These are phyloP conservation scores for Wickerhamiella qilinensis DNA, from an alignment of 805 yeast species.

Conservation along the genomic window DNA sequence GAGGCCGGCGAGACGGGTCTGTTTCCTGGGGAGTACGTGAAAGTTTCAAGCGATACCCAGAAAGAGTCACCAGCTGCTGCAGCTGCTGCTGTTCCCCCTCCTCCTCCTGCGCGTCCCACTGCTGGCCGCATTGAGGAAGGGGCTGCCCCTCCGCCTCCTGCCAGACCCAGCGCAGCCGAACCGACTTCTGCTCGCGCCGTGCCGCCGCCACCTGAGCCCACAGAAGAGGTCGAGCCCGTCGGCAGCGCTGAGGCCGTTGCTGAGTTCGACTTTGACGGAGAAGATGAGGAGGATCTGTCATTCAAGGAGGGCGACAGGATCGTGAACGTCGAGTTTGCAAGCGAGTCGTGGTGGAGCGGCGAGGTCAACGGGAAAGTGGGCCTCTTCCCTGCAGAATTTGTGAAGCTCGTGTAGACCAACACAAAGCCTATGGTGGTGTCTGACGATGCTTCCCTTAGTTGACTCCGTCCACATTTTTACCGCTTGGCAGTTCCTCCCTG, in stretches of 20 bases:
- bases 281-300: conserved; percentile 79
- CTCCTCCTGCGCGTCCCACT: conserved; percentile 1
- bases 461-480: too few species aligned
- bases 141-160: conserved; percentile 6
- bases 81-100: conserved; percentile 9
- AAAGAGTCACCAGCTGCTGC: conserved; percentile 7
- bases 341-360: conserved; percentile 97
- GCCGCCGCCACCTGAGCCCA: conserved; percentile 6
- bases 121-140: conserved; percentile 5
- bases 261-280: conserved; percentile 69
- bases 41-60: conserved; percentile 16
- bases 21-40: conserved; percentile 84
- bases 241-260: conserved; percentile 41
- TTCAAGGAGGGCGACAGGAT: conserved; percentile 76
- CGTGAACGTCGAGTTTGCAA: conserved; percentile 69
- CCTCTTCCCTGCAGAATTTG: conserved; percentile 86
- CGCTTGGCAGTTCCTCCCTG: too few species aligned
- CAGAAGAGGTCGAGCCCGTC: neutral
- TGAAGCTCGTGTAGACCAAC: conserved; percentile 24
- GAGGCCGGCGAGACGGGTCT: conserved; percentile 60
- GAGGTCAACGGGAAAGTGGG: conserved; percentile 62
- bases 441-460: too few species aligned
- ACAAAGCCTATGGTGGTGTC: too few species aligned
- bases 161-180: conserved; percentile 10
- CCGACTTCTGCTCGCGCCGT: conserved; percentile 12